Evolutionary conservation across 2,329 filamentous ascomycete genomes (phyloP).

Genomic region (Venturia asperata): DNA sequence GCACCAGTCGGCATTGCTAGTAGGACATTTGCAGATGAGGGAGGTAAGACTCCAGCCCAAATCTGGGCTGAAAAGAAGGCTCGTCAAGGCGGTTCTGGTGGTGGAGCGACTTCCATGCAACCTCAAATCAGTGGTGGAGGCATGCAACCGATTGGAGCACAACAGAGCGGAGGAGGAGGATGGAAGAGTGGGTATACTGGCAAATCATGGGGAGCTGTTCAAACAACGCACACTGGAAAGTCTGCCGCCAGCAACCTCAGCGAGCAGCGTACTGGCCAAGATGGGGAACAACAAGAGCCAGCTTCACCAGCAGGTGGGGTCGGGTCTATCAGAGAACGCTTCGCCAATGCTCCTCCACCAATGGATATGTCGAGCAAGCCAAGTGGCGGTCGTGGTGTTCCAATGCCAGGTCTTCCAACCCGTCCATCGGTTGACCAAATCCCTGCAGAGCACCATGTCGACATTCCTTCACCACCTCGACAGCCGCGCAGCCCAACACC

Average conservation of each 20-base stretch:
- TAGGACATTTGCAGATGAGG: constrained; percentile 88
- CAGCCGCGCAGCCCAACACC: constrained; percentile 41
- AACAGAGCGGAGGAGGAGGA: constrained; percentile 64
- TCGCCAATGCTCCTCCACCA: constrained; percentile 56
- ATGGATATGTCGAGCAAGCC: constrained; percentile 63
- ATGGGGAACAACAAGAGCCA: constrained; percentile 45
- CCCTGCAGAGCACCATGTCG: constrained; percentile 48
- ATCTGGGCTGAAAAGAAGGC: constrained; percentile 98
- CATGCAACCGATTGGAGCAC: constrained; percentile 49
- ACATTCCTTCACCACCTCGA: constrained; percentile 37
- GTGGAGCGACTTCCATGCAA: constrained; percentile 30
- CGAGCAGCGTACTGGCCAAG: constrained; percentile 58
- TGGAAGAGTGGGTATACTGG: constrained; percentile 91
- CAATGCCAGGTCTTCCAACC: constrained; percentile 68
- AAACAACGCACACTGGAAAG: constrained; percentile 64
- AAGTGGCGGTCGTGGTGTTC: constrained; percentile 59
- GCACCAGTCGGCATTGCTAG: constrained; percentile 72
- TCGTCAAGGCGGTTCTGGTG: constrained; percentile 54
- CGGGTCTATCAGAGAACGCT: constrained; percentile 70
- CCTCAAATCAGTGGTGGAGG: constrained; percentile 21
- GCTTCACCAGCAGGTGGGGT: constrained; percentile 57
- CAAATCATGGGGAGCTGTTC: constrained; percentile 82
- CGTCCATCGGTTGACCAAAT: constrained; percentile 44
- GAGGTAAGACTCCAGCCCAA: constrained; percentile 93
- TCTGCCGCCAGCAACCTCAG: constrained; percentile 46